Evolutionary conservation across 1,139 yeast genomes (phyloP), one percentile per base, ranked within the genome.

Genomic region (Nakaseomyces delphensis): DNA sequence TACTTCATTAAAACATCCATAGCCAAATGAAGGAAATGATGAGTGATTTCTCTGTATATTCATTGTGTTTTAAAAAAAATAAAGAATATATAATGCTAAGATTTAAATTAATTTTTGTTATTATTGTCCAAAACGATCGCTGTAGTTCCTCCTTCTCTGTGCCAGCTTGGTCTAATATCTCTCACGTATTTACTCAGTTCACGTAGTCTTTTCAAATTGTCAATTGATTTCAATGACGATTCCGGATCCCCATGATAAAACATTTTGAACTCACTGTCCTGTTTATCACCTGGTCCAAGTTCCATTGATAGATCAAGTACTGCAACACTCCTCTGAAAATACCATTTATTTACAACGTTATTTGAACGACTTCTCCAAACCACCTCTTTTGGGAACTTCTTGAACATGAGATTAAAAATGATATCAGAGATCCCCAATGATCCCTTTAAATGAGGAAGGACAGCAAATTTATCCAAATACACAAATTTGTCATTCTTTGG

Each of bases 301-400:
- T 58, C 71, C 45, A 77, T 61, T 20, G 84, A 77, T 13, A 62
- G 43, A 42, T 60, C 63, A 5, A 62, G 36, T 1, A 61, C 64
- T 0, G 96, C 96, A 30, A 73, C 69, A 39, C 95, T 82, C 49
- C 98, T 70, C 55, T 91, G 97, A 62, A 89, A 91, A 60, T 91
- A 91, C 98, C 98, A 91, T 55, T 87, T 87, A 65, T 91, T 91
- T 3, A 91, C 96, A 0, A 96, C 96, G 58, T 91, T 91, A 44
- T 66, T 73, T 48, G 74, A 74, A 42, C 95, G 68, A 2, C 96
- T 87, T 54, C 98, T 73, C 98, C 98, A 91, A 1, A 91, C 66
- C 15, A 91, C 62, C 56, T 85, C 95, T 11, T 72, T 63, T 0
- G 86, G 85, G 56, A 81, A 89, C 37, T 79, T 65, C 42, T 76